Evolutionary conservation across 495 filamentous ascomycete species (phyloP), one percentile per base, ranked within the genome.

Genomic region (Articulospora tetracladia): DNA sequence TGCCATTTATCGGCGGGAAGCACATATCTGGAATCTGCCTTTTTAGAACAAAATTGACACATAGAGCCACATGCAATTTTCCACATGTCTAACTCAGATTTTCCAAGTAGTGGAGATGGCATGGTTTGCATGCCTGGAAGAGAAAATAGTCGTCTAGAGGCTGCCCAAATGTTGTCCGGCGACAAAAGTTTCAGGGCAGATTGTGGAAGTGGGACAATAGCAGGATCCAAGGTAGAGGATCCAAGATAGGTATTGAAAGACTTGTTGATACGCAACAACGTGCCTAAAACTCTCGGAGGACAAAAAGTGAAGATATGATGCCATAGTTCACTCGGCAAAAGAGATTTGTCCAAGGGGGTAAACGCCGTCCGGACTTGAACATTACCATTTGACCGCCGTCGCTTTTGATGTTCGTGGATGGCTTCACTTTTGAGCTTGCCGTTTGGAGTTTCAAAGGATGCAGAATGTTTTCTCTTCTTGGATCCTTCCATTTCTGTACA

Each of bases 71-170:
- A 78, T 32, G 78, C 73, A 36, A 89, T 68, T 54, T 76, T 80
- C 80, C 84, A 87, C 84, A 89, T 87, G 24, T 80, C 76, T 24
- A 84, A 72, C 63, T 89, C 85, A 28, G 77, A 76, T 47, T 73
- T 77, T 15, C 73, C 76, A 30, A 58, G 65, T n/a, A 87, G 73
- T 32, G 85, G 83, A 51, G 70, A 66, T 50, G 86, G 85, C 73
- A 85, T 79, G 39, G 17, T 44, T 19, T 44, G 39, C 73, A 85
- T 79, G 39, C 76, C 75, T 2, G 76, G 79, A 69, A 76, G 76
- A 28, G 32, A 32, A 60, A 80, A 79, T 8, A 74, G 71, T 61
- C 78, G 75, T 60, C 84, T 80, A 28, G 83, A 85, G 57, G 78
- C 70, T 53, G 74, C 76, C 85, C 85, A 89, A 60, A 89, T 80